Conservation (phyloP, 2,329 filamentous ascomycete species). For the Aspergillus sp. region DNA sequence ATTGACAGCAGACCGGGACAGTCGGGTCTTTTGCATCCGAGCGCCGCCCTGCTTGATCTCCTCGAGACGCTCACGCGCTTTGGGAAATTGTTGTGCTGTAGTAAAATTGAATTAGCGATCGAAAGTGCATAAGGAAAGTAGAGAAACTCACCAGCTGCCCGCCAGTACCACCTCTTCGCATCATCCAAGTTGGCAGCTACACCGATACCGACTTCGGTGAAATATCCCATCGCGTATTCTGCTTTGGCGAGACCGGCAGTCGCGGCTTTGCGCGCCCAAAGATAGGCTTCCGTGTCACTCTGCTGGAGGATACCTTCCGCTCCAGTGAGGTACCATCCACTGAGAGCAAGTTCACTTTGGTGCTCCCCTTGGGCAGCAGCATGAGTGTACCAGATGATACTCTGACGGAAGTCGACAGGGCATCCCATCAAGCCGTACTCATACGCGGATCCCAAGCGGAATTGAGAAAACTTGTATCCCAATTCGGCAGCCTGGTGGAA, state of each 20-base stretch:
- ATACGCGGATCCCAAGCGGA: slow-evolving; percentile 80
- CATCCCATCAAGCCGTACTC: slow-evolving; percentile 87
- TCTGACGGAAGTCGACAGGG: slow-evolving; percentile 77
- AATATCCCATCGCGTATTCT: slow-evolving; percentile 98
- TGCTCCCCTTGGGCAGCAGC: slow-evolving; percentile 93
- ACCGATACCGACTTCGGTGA: slow-evolving; percentile 92
- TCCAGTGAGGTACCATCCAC: slow-evolving; percentile 94
- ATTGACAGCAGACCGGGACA: slow-evolving; percentile 78
- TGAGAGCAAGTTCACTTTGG: slow-evolving; percentile 80
- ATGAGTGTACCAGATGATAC: slow-evolving; percentile 91
- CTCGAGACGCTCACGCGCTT: slow-evolving; percentile 88
- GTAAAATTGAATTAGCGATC: slow-evolving; percentile 8
- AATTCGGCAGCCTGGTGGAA: slow-evolving; percentile 84
- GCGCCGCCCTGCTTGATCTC: slow-evolving; percentile 82
- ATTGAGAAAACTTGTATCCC: slow-evolving; percentile 95
- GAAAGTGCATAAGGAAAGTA: background rate
- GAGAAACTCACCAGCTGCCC: slow-evolving; percentile 77
- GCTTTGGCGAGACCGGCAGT: slow-evolving; percentile 86
- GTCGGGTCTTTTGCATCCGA: slow-evolving; percentile 70
- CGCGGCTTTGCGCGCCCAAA: slow-evolving; percentile 95
- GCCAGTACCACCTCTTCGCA: slow-evolving; percentile 97
- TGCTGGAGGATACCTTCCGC: slow-evolving; percentile 84
- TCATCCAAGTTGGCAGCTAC: slow-evolving; percentile 84
- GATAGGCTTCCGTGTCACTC: slow-evolving; percentile 92
- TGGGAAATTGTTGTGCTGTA: slow-evolving; percentile 87